These are phyloP conservation scores for Stachybotrys chlorohalonatus DNA, from an alignment of 2,329 filamentous ascomycete genomes.

Conservation along the genomic window DNA sequence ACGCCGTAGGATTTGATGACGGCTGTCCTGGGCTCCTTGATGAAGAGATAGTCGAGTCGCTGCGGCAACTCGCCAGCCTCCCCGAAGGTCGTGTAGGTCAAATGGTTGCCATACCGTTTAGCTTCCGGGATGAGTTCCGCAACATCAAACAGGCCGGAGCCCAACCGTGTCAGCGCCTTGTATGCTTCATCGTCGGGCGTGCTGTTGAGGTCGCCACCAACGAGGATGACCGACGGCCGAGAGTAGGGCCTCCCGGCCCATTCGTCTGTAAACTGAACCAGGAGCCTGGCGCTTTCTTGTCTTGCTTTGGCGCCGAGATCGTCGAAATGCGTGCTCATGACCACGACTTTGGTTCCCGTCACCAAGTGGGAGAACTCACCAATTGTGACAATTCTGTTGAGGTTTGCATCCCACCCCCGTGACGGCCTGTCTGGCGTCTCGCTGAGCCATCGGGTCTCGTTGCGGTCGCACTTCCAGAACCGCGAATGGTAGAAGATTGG, in stretches of 20 bases:
- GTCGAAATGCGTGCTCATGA: constrained; percentile 47
- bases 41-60: constrained; percentile 21
- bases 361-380: constrained; percentile 31
- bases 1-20: constrained; percentile 15
- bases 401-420: constrained; percentile 45
- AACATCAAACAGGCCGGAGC: constrained; percentile 13
- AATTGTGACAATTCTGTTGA: constrained; percentile 37
- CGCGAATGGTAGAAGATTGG: constrained; percentile 54
- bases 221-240: constrained; percentile 16
- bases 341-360: constrained; percentile 28
- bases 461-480: constrained; percentile 41
- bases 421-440: constrained; percentile 44
- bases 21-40: constrained; percentile 13
- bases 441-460: constrained; percentile 53
- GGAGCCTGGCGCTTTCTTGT: constrained; percentile 27
- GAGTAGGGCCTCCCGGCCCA: not conserved
- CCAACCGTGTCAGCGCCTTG: constrained; percentile 9
- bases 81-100: constrained; percentile 21
- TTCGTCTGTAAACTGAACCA: constrained; percentile 19
- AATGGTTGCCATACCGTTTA: constrained; percentile 13
- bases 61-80: constrained; percentile 7
- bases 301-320: constrained; percentile 33
- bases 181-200: constrained; percentile 16
- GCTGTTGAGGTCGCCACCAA: constrained; percentile 23
- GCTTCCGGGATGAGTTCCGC: constrained; percentile 12